A percentile compares a stretch with the other conserved stretches of the same genome.
Evolutionary conservation across 768 basidiomycete genomes (phyloP).

Genomic region (Tricholoma hemisulphureum): DNA sequence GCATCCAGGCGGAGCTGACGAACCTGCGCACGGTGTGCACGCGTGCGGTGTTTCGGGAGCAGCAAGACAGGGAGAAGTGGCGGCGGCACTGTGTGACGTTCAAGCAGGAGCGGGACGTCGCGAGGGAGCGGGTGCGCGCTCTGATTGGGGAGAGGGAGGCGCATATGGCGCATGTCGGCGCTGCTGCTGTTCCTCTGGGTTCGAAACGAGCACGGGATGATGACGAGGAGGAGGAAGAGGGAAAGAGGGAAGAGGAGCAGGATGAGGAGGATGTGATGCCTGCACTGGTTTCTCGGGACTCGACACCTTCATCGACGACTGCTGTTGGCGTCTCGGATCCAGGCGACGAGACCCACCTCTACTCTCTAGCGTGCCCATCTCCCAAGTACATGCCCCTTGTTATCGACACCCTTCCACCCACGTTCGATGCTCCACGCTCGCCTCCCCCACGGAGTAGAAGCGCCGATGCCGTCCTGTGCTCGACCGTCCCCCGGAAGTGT

Average conservation of each 20-base stretch:
- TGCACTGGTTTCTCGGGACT: not conserved
- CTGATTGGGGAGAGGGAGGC: constrained; percentile 23
- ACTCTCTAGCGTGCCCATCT: not conserved
- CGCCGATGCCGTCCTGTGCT: constrained; percentile 2
- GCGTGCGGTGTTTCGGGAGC: constrained; percentile 28
- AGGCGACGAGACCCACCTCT: not conserved
- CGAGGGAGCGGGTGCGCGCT: constrained; percentile 27
- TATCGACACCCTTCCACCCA: not conserved
- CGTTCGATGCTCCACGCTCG: not conserved
- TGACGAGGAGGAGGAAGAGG: no score
- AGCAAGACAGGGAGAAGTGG: constrained; percentile 30
- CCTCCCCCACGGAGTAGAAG: constrained; percentile 3
- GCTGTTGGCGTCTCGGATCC: not conserved
- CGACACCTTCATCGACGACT: constrained; percentile 3
- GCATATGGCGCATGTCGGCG: constrained; percentile 1
- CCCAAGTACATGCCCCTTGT: not conserved
- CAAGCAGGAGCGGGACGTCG: constrained; percentile 34
- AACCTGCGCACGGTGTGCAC: constrained; percentile 31
- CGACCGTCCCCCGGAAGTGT: not conserved
- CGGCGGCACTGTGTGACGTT: constrained; percentile 29
- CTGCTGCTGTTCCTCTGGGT: constrained; percentile 5
- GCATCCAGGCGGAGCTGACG: constrained; percentile 28
- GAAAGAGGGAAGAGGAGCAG: no score
- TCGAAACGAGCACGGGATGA: not conserved
- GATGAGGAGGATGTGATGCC: not conserved